phyloP scores from a whole-genome alignment of 345 rosid genomes.

The Arabidopsis thaliana region DNA sequence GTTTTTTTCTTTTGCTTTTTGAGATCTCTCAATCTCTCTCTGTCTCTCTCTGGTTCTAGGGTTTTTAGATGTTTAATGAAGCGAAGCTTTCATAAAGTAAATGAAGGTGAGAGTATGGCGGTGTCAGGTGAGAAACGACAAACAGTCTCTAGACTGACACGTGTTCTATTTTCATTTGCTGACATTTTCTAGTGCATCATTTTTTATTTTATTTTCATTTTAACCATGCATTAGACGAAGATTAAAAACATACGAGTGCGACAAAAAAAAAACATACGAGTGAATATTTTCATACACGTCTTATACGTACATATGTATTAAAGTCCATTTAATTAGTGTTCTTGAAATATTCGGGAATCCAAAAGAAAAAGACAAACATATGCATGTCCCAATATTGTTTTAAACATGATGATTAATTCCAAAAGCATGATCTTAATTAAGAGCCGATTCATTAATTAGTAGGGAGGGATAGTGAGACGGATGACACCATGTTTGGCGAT shows the following conservation, averaged over 20 bases:
- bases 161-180: background rate
- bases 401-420: background rate
- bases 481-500: conserved; percentile 35
- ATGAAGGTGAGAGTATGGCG: background rate
- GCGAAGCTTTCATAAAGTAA: background rate
- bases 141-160: background rate
- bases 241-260: too few species aligned
- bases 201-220: too few species aligned
- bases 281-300: background rate
- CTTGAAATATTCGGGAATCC: background rate
- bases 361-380: background rate
- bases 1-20: background rate
- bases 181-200: too few species aligned
- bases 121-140: conserved; percentile 2
- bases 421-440: background rate
- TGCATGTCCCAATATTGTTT: background rate
- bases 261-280: background rate
- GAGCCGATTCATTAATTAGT: background rate
- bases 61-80: background rate
- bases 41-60: background rate
- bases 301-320: background rate
- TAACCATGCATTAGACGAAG: too few species aligned
- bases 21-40: background rate
- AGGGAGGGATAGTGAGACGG: conserved; percentile 31
- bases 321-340: background rate